phyloP scores from a whole-genome alignment of 2,329 filamentous ascomycete genomes.

The Ophiostoma ulmi region DNA sequence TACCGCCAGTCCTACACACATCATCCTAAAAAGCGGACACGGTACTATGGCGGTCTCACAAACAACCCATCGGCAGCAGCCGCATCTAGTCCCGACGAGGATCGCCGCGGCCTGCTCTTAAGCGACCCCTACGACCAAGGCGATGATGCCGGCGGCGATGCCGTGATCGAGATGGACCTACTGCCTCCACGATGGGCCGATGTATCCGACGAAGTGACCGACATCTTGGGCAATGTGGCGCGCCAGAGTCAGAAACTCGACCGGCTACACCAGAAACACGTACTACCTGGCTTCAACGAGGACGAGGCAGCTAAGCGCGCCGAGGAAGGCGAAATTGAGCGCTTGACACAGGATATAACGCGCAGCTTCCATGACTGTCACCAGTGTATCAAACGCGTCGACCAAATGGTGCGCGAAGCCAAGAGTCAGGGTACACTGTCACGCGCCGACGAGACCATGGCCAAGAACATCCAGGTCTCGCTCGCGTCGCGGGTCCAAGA shows the following conservation, averaged over 20 bases:
- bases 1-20: constrained; percentile 98
- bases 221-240: constrained; percentile 73
- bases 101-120: constrained; percentile 75
- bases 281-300: constrained; percentile 93
- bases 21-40: constrained; percentile 80
- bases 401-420: constrained; percentile 78
- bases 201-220: constrained; percentile 85
- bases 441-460: constrained; percentile 88
- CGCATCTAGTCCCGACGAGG: constrained; percentile 48
- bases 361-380: constrained; percentile 86
- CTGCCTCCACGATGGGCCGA: constrained; percentile 94
- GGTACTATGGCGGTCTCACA: constrained; percentile 46
- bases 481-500: constrained; percentile 85
- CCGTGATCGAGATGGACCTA: constrained; percentile 96
- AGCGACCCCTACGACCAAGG: constrained; percentile 68
- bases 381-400: constrained; percentile 78
- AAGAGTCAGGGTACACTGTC: constrained; percentile 67
- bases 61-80: constrained; percentile 39
- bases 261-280: constrained; percentile 92
- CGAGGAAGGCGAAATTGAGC: constrained; percentile 87
- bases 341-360: constrained; percentile 84
- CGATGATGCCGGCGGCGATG: constrained; percentile 73
- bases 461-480: constrained; percentile 89
- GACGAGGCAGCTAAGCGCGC: constrained; percentile 72
- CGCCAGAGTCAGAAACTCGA: constrained; percentile 80